Evolutionary conservation across 805 yeast genomes (phyloP).

Genomic region (Ascoidea tarda): DNA sequence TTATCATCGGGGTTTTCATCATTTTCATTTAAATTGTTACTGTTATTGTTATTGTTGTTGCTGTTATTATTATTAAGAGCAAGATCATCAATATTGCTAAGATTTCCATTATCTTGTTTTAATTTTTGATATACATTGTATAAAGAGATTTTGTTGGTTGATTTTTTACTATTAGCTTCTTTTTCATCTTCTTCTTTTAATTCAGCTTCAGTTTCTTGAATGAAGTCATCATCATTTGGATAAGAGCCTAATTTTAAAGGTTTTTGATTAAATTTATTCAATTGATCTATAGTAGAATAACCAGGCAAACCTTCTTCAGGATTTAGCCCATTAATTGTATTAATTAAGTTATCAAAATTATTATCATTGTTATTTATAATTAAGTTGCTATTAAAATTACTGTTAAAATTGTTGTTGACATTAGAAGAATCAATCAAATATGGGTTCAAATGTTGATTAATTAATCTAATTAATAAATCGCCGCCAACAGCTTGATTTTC

Average conservation of each 20-base stretch:
- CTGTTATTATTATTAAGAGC: constrained; percentile 14
- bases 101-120: constrained; percentile 27
- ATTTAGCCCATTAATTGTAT: constrained; percentile 34
- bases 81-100: constrained; percentile 9
- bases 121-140: constrained; percentile 53
- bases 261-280: constrained; percentile 52
- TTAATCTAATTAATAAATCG: constrained; percentile 66
- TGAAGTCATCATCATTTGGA: constrained; percentile 78
- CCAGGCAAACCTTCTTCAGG: constrained; percentile 26
- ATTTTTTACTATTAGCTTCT: constrained; percentile 21
- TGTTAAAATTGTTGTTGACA: constrained; percentile 7
- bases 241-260: constrained; percentile 69
- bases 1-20: too few species aligned
- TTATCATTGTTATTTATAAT: constrained; percentile 18
- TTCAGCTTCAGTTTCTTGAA: constrained; percentile 74
- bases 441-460: constrained; percentile 80
- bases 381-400: too few species aligned
- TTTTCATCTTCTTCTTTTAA: constrained; percentile 66
- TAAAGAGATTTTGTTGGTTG: constrained; percentile 25
- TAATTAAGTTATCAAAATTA: constrained; percentile 17
- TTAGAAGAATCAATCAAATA: constrained; percentile 33
- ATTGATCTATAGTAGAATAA: constrained; percentile 25
- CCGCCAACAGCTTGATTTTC: constrained; percentile 93
- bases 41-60: constrained; percentile 4
- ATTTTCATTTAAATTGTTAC: neutral